phyloP scores from a whole-genome alignment of 345 rosid genomes.

The Rhodamnia rubescens region DNA sequence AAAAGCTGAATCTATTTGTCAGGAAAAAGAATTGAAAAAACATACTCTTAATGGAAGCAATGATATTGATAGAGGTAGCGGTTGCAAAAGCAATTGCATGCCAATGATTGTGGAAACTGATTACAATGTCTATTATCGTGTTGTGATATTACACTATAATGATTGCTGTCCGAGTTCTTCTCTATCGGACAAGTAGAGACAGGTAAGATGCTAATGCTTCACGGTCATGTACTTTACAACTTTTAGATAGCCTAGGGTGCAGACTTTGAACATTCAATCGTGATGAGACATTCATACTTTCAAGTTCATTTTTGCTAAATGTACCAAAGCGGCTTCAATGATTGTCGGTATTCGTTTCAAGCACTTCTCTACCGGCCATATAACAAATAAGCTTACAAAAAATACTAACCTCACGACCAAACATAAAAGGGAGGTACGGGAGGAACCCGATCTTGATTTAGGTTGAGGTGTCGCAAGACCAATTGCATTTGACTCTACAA shows the following conservation, averaged over 20 bases:
- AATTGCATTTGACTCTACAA: too few relatives aligned
- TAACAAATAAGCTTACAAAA: too few relatives aligned
- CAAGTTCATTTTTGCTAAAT: background rate
- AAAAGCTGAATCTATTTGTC: background rate
- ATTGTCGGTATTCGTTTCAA: too few relatives aligned
- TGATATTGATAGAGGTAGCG: background rate
- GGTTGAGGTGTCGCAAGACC: too few relatives aligned
- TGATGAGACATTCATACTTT: background rate
- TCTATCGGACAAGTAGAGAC: background rate
- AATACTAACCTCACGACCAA: too few relatives aligned
- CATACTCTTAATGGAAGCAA: background rate
- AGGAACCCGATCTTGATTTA: too few relatives aligned
- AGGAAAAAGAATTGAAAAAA: background rate
- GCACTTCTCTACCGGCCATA: too few relatives aligned
- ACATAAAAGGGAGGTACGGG: too few relatives aligned
- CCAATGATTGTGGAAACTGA: background rate
- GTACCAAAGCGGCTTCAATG: background rate
- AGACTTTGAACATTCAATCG: background rate
- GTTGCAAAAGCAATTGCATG: background rate
- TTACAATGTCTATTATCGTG: background rate
- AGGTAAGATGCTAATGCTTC: background rate
- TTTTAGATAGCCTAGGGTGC: background rate
- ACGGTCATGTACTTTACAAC: background rate
- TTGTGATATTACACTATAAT: too few relatives aligned
- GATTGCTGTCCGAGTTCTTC: background rate